Evolutionary conservation across 2,329 filamentous ascomycete species (phyloP).

Genomic region (Aspergillus fructus): DNA sequence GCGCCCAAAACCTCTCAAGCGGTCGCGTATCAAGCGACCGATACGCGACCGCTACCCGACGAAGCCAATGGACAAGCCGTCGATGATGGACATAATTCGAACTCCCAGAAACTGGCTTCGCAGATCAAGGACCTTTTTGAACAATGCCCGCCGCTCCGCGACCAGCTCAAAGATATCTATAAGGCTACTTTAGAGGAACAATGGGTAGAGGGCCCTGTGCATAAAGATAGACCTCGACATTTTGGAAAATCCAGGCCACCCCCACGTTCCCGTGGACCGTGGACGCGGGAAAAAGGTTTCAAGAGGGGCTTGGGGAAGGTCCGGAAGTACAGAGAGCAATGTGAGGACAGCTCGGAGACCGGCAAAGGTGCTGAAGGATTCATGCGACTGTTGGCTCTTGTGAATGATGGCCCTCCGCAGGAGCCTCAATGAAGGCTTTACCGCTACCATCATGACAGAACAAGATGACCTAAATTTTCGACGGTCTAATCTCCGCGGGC

Average conservation of each 20-base stretch:
- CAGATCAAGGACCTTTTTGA: constrained; percentile 40
- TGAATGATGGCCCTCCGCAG: constrained; percentile 20
- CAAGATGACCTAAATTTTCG: not conserved
- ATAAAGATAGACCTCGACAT: constrained; percentile 23
- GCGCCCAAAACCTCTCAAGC: constrained; percentile 13
- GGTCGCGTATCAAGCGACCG: constrained; percentile 3
- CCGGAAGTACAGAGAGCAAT: constrained; percentile 36
- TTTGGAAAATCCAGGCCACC: constrained; percentile 28
- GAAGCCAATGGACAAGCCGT: constrained; percentile 10
- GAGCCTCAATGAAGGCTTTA: constrained; percentile 8
- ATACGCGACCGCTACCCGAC: constrained; percentile 8
- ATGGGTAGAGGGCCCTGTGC: constrained; percentile 36
- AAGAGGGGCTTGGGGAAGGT: constrained; percentile 42
- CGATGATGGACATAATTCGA: constrained; percentile 9
- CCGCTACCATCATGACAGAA: not conserved
- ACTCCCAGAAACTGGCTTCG: constrained; percentile 26
- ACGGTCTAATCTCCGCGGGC: not conserved
- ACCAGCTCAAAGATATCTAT: constrained; percentile 44
- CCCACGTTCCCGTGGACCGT: constrained; percentile 34
- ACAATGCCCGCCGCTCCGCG: constrained; percentile 39
- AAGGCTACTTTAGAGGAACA: constrained; percentile 39
- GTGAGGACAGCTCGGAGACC: constrained; percentile 34
- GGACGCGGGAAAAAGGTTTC: constrained; percentile 45
- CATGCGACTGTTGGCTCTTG: constrained; percentile 36
- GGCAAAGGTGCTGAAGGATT: constrained; percentile 36